Percentiles rank a stretch among this genome's conserved stretches.
Evolutionary conservation across 2,329 filamentous ascomycete genomes (phyloP).

Genomic region (Penicillium sclerotiorum): DNA sequence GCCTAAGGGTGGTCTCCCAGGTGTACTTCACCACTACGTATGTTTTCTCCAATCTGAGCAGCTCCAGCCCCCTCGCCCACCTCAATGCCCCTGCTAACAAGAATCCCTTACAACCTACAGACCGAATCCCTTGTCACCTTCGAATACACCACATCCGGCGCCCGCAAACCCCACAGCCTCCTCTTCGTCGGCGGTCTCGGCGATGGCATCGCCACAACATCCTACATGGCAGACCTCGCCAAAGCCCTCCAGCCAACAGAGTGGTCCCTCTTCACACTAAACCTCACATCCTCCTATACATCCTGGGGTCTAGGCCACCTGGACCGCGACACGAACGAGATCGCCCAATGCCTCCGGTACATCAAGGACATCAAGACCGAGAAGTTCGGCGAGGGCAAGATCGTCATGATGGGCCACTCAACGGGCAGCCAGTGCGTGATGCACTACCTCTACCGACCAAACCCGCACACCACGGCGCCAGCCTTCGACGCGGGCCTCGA

Average conservation of each 20-base stretch:
- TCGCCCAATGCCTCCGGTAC: conserved; percentile 55
- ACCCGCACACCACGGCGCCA: conserved; percentile 38
- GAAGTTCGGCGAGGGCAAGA: conserved; percentile 44
- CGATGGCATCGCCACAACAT: conserved; percentile 59
- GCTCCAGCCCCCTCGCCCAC: background rate
- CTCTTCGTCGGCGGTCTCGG: conserved; percentile 62
- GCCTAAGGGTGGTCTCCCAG: conserved; percentile 39
- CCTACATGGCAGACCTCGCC: conserved; percentile 56
- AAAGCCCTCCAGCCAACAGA: conserved; percentile 47
- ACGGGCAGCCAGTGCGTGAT: conserved; percentile 71
- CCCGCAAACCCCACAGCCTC: conserved; percentile 50
- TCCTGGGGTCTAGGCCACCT: conserved; percentile 59
- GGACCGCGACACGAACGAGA: conserved; percentile 56
- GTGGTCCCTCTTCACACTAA: conserved; percentile 59
- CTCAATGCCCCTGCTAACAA: background rate
- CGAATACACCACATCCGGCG: conserved; percentile 37
- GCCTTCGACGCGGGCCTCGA: conserved; percentile 32
- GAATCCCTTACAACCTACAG: conserved; percentile 8
- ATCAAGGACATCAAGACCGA: conserved; percentile 45
- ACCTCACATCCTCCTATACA: conserved; percentile 55
- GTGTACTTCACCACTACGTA: conserved; percentile 43
- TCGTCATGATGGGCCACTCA: conserved; percentile 69
- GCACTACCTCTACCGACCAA: conserved; percentile 59
- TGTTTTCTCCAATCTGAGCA: no score
- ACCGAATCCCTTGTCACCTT: conserved; percentile 44